These are phyloP conservation scores for Hippophae gyantsensis DNA, from an alignment of 306 rosid species.

Conservation along the genomic window DNA sequence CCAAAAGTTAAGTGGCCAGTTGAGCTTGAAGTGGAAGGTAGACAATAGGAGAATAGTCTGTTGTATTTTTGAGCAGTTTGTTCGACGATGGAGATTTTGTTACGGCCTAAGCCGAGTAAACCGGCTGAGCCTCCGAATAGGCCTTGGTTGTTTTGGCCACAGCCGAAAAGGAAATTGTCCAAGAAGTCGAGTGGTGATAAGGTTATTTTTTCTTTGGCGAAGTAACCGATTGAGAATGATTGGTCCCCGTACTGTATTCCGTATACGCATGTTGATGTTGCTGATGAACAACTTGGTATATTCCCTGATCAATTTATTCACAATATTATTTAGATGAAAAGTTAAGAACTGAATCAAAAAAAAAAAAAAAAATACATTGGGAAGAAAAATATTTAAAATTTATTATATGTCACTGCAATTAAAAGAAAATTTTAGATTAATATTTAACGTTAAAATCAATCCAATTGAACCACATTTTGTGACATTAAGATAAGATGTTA, in stretches of 20 bases:
- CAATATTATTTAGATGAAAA: background rate
- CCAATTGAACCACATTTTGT: no score
- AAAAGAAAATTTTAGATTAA: no score
- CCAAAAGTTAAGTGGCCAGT: slow-evolving; percentile 47
- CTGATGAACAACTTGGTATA: slow-evolving; percentile 17
- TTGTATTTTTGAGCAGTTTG: slow-evolving; percentile 46
- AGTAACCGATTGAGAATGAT: slow-evolving; percentile 45
- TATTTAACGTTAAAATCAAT: no score
- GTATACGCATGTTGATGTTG: slow-evolving; percentile 33
- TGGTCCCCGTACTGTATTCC: slow-evolving; percentile 36
- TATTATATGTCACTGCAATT: no score
- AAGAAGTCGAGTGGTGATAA: slow-evolving; percentile 19
- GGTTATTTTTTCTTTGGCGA: slow-evolving; percentile 37
- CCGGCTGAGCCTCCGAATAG: slow-evolving; percentile 48
- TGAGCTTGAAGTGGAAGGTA: slow-evolving; percentile 47
- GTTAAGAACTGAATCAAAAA: no score
- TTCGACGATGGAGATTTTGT: slow-evolving; percentile 47
- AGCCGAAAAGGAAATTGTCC: slow-evolving; percentile 43
- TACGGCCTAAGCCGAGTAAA: slow-evolving; percentile 69
- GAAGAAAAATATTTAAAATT: no score
- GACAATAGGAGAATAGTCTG: slow-evolving; percentile 58
- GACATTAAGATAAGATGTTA: no score
- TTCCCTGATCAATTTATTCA: background rate
- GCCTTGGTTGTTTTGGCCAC: slow-evolving; percentile 69
- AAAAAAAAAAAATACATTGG: no score